Percentiles rank a stretch among this genome's conserved stretches.
phyloP scores from a whole-genome alignment of 148 eudicot genomes.

The Mesembryanthemum crystallinum region DNA sequence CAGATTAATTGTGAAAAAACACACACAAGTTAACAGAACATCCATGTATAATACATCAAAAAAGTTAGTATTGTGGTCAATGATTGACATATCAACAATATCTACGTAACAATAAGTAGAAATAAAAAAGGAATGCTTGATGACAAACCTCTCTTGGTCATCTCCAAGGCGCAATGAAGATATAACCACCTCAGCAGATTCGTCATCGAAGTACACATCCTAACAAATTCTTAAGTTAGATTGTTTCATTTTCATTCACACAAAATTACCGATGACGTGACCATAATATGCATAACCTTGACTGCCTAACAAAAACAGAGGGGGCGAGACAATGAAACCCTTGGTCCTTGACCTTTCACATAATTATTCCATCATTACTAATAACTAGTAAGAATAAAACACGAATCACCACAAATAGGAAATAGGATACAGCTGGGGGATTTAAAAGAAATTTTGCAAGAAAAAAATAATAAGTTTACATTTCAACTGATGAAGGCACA shows the following conservation, averaged over 20 bases:
- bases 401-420: too few species aligned
- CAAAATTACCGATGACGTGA: neutral
- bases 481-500: too few species aligned
- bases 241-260: neutral
- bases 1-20: too few species aligned
- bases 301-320: neutral
- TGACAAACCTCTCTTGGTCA: constrained; percentile 67
- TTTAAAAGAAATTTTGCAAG: too few species aligned
- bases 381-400: too few species aligned
- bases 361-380: too few species aligned
- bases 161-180: constrained; percentile 92
- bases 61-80: neutral
- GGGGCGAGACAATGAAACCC: too few species aligned
- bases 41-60: neutral
- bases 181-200: constrained; percentile 94
- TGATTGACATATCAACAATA: neutral
- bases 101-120: neutral
- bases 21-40: neutral
- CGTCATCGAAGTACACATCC: constrained; percentile 97
- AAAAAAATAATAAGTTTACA: too few species aligned
- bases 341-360: too few species aligned
- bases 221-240: constrained; percentile 33
- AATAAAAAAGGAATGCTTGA: neutral
- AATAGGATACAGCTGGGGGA: too few species aligned
- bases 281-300: neutral